Evolutionary conservation across 1,284 basidiomycete species (phyloP), one percentile per base, ranked within the genome.

Genomic region (Trametes sp.): DNA sequence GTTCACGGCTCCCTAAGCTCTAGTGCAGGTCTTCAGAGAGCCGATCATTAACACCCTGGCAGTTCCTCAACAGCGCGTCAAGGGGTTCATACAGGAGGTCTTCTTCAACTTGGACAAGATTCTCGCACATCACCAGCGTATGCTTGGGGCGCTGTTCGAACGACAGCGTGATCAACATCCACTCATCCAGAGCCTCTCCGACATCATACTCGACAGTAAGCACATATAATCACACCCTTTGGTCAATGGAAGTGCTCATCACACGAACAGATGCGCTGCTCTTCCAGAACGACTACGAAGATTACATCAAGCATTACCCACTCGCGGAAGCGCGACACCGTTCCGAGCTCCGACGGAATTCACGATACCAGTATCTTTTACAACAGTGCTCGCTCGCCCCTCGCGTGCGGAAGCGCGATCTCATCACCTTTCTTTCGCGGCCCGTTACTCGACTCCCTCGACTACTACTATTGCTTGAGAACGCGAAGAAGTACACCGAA

Each of bases 271-370:
- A 78, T 70, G 72, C 76, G 52, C 70, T 82, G 42, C 70, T 74
- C 45, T 92, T 90, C 72, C 84, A 84, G 41, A 73, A 77, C 9
- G 84, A 84, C 10, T 94, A 94, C 66, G 91, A 93, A 66, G 80
- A 80, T 0, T 94, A 94, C 73, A 92, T 94, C 75, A 91, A 93
- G 70, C 89, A 94, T 66, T 94, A 94, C 65, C 93, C 93, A 2
- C 80, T 94, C 44, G 85, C 93, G 1, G 90, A 94, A 71, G 89
- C 90, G 14, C 82, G 82, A 33, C 92, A 95, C 69, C 87, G 89
- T 48, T 83, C 86, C 33, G 92, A 95, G 72, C 79, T 90, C 35
- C 85, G 82, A 56, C 78, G 78, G 19, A 95, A 93, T 73, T 75
- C 79, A 11, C 77, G 74, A 2, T 95, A 95, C 72, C 84, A 84